Percentiles rank a stretch among this genome's conserved stretches.
These are phyloP conservation scores for Pseudocercospora crystallina DNA, from an alignment of 2,329 filamentous ascomycete genomes.

Conservation along the genomic window DNA sequence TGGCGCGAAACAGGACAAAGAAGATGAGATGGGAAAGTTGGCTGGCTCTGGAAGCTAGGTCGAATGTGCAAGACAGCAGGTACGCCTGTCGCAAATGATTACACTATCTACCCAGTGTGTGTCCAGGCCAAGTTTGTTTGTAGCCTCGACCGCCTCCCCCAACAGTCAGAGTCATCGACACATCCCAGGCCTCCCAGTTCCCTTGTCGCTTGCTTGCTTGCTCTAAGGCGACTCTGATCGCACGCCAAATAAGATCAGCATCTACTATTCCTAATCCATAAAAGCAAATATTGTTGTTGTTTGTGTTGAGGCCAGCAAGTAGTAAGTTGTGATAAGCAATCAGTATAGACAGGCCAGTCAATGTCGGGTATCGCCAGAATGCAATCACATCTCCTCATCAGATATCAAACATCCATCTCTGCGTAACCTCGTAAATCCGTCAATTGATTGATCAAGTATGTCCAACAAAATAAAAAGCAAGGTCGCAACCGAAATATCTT, in stretches of 20 bases:
- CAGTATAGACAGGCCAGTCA: conserved; percentile 3
- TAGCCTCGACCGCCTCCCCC: background rate
- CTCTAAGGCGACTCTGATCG: no score
- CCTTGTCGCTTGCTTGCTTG: no score
- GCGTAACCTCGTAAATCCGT: conserved; percentile 12
- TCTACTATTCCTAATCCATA: no score
- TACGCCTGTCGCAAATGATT: conserved; percentile 7
- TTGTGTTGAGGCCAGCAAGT: conserved; percentile 12
- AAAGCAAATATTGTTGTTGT: background rate
- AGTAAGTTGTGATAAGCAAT: background rate
- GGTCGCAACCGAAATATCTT: no score
- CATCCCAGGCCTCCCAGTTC: no score
- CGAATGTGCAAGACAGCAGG: background rate
- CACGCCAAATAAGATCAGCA: no score
- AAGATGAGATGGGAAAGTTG: background rate
- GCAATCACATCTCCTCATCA: conserved; percentile 7
- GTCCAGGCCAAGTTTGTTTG: background rate
- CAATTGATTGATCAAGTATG: conserved; percentile 4
- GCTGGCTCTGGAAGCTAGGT: conserved; percentile 1
- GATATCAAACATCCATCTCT: conserved; percentile 15
- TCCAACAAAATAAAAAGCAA: background rate
- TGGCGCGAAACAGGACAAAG: no score
- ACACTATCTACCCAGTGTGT: conserved; percentile 10
- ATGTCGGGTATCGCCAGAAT: conserved; percentile 24
- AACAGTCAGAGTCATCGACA: no score